These are phyloP conservation scores for Alloascoidea africana DNA, from an alignment of 805 yeast genomes.

Conservation along the genomic window DNA sequence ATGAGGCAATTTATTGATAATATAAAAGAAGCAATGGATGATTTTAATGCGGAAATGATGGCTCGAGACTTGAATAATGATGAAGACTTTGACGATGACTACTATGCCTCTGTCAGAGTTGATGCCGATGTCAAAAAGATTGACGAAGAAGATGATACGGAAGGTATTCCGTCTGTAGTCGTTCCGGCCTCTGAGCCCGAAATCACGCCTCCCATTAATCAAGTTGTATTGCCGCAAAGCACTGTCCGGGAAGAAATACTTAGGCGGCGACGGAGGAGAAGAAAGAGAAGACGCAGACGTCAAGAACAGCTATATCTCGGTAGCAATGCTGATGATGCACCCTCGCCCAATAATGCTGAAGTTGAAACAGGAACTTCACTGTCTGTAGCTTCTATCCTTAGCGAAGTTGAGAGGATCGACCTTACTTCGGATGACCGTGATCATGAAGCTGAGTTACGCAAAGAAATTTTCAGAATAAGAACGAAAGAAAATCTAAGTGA, in stretches of 20 bases:
- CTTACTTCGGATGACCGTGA: slow-evolving; percentile 1
- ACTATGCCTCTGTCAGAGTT: slow-evolving; percentile 11
- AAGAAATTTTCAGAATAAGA: slow-evolving; percentile 15
- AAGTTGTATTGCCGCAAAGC: slow-evolving; percentile 31
- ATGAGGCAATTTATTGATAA: not conserved
- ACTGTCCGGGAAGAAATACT: slow-evolving; percentile 7
- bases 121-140: slow-evolving; percentile 11
- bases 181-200: slow-evolving; percentile 30
- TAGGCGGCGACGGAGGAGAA: slow-evolving; percentile 3
- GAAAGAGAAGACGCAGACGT: slow-evolving; percentile 5
- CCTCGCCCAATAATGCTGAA: slow-evolving; percentile 2
- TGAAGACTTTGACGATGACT: slow-evolving; percentile 17
- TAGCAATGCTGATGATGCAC: slow-evolving; percentile 2
- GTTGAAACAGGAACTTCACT: not conserved
- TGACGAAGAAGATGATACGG: slow-evolving; percentile 13
- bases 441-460: slow-evolving; percentile 11
- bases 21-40: slow-evolving; percentile 1
- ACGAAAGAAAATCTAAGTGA: slow-evolving; percentile 14
- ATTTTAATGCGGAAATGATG: not conserved
- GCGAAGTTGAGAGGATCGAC: not conserved
- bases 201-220: slow-evolving; percentile 32
- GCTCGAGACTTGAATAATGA: slow-evolving; percentile 12
- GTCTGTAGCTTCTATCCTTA: not conserved
- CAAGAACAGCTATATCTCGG: slow-evolving; percentile 2
- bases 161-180: slow-evolving; percentile 42